Evolutionary conservation across 495 filamentous ascomycete species (phyloP).

Genomic region (Daldinia decipiens): DNA sequence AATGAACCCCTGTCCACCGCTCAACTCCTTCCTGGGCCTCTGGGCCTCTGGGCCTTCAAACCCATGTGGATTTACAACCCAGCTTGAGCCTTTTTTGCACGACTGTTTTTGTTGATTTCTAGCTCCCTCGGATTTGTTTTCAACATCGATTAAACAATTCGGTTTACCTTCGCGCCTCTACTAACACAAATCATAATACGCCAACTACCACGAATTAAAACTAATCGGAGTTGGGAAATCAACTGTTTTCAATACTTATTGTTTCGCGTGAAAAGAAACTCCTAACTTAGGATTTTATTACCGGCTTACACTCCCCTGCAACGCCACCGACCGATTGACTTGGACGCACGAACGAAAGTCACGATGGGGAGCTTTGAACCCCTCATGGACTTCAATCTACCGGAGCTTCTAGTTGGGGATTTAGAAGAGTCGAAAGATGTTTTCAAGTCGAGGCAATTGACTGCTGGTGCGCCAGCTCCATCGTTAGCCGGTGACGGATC

Average conservation of each 20-base stretch:
- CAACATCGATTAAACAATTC: conserved; percentile 2
- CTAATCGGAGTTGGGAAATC: conserved; percentile 14
- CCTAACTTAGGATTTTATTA: conserved; percentile 6
- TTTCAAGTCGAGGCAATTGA: conserved; percentile 55
- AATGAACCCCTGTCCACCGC: conserved; percentile 29
- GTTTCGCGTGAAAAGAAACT: conserved; percentile 16
- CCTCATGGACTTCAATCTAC: conserved; percentile 52
- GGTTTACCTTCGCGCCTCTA: conserved; percentile 14
- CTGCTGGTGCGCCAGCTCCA: conserved; percentile 52
- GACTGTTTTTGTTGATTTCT: conserved; percentile 26
- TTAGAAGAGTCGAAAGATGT: conserved; percentile 52
- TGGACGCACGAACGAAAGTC: conserved; percentile 26
- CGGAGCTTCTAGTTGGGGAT: conserved; percentile 57
- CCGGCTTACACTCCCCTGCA: conserved; percentile 32
- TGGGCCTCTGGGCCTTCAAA: conserved; percentile 33
- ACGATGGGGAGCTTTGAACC: conserved; percentile 43
- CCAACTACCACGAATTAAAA: background rate
- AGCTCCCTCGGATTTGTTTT: conserved; percentile 16
- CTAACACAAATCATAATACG: background rate
- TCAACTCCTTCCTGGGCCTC: conserved; percentile 37
- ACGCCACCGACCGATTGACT: conserved; percentile 39
- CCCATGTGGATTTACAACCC: conserved; percentile 38
- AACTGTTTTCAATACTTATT: background rate
- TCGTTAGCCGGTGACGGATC: conserved; percentile 42
- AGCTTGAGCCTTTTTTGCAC: conserved; percentile 29